Base-by-base conservation (phyloP, 164 flowering plant genomes). In the Brasenia schreberi region DNA sequence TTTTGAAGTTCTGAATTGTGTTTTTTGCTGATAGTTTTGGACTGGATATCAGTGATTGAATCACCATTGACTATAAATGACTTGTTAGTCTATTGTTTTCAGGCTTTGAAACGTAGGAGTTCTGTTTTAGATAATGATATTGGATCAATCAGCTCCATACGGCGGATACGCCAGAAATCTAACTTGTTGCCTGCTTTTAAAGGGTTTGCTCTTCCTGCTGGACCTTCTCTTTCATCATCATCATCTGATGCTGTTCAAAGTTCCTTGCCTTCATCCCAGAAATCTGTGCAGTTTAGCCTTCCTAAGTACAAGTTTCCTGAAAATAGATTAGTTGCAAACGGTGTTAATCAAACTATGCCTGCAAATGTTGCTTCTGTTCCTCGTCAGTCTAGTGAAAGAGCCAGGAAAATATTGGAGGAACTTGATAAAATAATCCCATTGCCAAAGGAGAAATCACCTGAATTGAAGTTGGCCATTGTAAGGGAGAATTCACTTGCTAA, bases 141-240 rank as follows among this genome's bases (percentile, higher is more conserved):
- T 76, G 90, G 94, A 42, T 83, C 91, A 49, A 67, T 78, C 67
- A 92, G 96, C 61, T 87, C 99, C 42, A 78, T 89, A 9, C 87
- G 99, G 18, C 83, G 97, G 75, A 85, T 85, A 65, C 90, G 99
- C 45, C 98, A 86, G 71, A 95, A 87, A 72, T 75, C 85, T 53
- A 82, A 77, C 72, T 81, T 86, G 42, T 68, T 81, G 52, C 72
- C 82, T 70, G 73, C 82, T 59, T 49, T 49, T 49, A 49, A 49
- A 49, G 56, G 56, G 4, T 49, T 9, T 49, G 17, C 5, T 18
- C 63, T n/a, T 18, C 67, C 74, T 12, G 18, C 23, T 61, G 60
- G 71, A 62, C 71, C 65, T 68, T 63, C 81, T 67, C 19, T 59
- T 7, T 65, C 49, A 58, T 74, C 49, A 58, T 74, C 63, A 52